Evolutionary conservation across 257 asterid genomes (phyloP).

Genomic region (Solanum megistacrolobum): DNA sequence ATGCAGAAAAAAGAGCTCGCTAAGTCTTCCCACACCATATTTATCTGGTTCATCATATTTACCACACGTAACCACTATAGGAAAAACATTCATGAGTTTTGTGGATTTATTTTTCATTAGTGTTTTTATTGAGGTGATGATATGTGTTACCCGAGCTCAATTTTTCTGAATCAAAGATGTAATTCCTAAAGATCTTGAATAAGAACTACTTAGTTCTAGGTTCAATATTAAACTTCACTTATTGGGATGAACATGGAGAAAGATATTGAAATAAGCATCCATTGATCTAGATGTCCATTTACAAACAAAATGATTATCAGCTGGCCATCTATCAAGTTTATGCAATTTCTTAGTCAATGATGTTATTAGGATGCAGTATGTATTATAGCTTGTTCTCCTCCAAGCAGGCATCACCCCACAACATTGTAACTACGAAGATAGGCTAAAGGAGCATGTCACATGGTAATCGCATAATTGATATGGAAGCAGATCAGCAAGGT

Average conservation of each 20-base stretch:
- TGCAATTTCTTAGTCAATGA: neutral
- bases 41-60: neutral
- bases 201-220: neutral
- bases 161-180: neutral
- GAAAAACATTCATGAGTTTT: neutral
- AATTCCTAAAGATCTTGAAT: neutral
- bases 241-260: neutral
- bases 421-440: slow-evolving; percentile 28
- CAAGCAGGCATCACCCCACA: slow-evolving; percentile 27
- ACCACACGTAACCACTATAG: neutral
- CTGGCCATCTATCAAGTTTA: neutral
- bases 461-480: slow-evolving; percentile 35
- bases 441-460: slow-evolving; percentile 61
- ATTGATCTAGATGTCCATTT: neutral
- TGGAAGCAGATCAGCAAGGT: slow-evolving; percentile 56
- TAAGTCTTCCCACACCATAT: neutral
- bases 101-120: neutral
- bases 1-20: neutral
- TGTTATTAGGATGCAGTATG: neutral
- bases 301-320: neutral
- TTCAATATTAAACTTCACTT: neutral
- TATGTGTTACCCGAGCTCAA: neutral
- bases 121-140: neutral
- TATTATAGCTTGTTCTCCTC: neutral
- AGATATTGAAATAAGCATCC: neutral